phyloP scores from a whole-genome alignment of 163 green algal species.

The Coccomyxa subellipsoidea region DNA sequence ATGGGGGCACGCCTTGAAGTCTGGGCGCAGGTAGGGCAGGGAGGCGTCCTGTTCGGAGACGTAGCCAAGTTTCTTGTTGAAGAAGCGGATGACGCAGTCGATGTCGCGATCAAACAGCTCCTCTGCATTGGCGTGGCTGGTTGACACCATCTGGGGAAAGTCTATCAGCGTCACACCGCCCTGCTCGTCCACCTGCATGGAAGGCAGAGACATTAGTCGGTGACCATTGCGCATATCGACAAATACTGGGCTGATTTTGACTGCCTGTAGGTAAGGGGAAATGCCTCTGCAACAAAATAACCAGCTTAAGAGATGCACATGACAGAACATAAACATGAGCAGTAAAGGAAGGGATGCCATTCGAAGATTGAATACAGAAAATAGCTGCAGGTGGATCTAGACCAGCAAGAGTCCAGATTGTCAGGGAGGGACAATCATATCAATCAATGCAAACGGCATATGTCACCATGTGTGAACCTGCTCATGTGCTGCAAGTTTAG shows the following conservation, averaged over 20 bases:
- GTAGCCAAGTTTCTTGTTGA: conserved; percentile 80
- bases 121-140: conserved; percentile 82
- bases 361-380: too few relatives aligned
- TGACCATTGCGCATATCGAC: too few relatives aligned
- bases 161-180: conserved; percentile 94
- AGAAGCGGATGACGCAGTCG: conserved; percentile 82
- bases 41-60: conserved; percentile 44
- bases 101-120: conserved; percentile 92
- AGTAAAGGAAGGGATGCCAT: too few relatives aligned
- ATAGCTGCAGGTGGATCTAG: too few relatives aligned
- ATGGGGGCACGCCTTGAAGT: conserved; percentile 39
- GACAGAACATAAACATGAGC: too few relatives aligned
- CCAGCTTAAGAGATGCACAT: not conserved
- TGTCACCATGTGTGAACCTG: too few relatives aligned
- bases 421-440: too few relatives aligned
- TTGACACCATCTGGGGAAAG: conserved; percentile 98
- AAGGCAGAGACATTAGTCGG: not conserved
- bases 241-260: too few relatives aligned
- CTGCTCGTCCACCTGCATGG: conserved; percentile 53
- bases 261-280: too few relatives aligned
- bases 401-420: too few relatives aligned
- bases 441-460: too few relatives aligned
- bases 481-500: too few relatives aligned
- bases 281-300: not conserved
- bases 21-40: conserved; percentile 52